phyloP scores from a whole-genome alignment of 805 yeast genomes.

The Wickerhamomyces subpelliculosus region DNA sequence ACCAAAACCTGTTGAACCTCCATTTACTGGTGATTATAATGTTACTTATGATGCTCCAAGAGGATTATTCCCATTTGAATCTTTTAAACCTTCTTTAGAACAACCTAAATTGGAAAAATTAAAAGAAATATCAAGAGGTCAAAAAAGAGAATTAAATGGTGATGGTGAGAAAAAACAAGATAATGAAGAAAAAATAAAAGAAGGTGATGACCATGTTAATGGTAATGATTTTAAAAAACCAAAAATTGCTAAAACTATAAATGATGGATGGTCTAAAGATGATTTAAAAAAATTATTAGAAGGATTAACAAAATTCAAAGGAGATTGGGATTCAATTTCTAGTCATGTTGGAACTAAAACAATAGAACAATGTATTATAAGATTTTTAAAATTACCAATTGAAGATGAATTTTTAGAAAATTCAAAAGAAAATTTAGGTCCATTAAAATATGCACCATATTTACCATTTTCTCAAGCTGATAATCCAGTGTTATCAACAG shows the following conservation, averaged over 20 bases:
- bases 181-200: conserved; percentile 9
- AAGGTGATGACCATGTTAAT: conserved; percentile 18
- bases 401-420: conserved; percentile 65
- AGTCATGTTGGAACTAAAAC: conserved; percentile 59
- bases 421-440: conserved; percentile 40
- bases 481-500: conserved; percentile 90
- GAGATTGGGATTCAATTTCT: conserved; percentile 79
- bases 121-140: conserved; percentile 28
- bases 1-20: conserved; percentile 65
- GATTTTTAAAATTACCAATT: conserved; percentile 73
- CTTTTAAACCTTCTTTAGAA: conserved; percentile 58
- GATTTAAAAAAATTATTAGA: conserved; percentile 55
- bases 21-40: conserved; percentile 69
- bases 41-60: conserved; percentile 84
- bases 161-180: conserved; percentile 3
- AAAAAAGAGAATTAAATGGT: conserved; percentile 7
- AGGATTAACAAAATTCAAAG: conserved; percentile 53
- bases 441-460: conserved; percentile 75
- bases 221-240: conserved; percentile 26
- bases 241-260: conserved; percentile 26
- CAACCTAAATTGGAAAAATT: conserved; percentile 35
- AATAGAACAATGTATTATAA: conserved; percentile 71
- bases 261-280: conserved; percentile 59
- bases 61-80: conserved; percentile 87
- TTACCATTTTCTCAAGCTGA: conserved; percentile 81